Percentiles rank a stretch among this genome's conserved stretches.
Conservation (phyloP, 129 eudicot genomes). For the Flaveria linearis region DNA sequence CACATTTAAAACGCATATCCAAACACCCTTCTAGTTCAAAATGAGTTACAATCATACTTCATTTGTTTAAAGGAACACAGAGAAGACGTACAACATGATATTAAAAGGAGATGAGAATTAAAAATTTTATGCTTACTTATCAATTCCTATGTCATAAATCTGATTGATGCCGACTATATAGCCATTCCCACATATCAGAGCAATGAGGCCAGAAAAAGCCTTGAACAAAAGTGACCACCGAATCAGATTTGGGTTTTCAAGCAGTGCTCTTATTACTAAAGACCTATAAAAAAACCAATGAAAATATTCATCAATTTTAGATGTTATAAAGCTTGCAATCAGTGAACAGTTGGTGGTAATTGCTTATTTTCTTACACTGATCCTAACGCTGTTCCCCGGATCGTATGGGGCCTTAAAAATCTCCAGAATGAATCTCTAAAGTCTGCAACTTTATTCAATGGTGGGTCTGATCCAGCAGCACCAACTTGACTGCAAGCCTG, state of each 20-base stretch:
- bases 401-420: constrained; percentile 95
- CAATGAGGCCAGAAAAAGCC: constrained; percentile 88
- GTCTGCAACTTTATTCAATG: constrained; percentile 53
- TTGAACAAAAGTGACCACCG: constrained; percentile 83
- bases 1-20: not conserved
- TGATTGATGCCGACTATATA: constrained; percentile 97
- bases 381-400: constrained; percentile 96
- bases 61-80: not conserved
- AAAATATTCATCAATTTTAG: not conserved
- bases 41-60: not conserved
- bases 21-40: constrained; percentile 13
- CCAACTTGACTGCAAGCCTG: constrained; percentile 93
- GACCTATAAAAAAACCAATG: constrained; percentile 52
- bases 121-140: constrained; percentile 63
- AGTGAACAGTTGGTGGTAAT: not conserved
- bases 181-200: constrained; percentile 96
- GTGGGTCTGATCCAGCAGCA: constrained; percentile 76
- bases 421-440: constrained; percentile 92
- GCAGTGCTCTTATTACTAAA: constrained; percentile 80
- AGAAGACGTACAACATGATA: not conserved
- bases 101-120: not conserved
- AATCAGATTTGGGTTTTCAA: constrained; percentile 86
- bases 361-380: constrained; percentile 55
- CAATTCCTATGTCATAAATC: constrained; percentile 96
- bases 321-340: constrained; percentile 25